Conservation (phyloP, 179 eudicot species). For the Amaranthus tricolor region DNA sequence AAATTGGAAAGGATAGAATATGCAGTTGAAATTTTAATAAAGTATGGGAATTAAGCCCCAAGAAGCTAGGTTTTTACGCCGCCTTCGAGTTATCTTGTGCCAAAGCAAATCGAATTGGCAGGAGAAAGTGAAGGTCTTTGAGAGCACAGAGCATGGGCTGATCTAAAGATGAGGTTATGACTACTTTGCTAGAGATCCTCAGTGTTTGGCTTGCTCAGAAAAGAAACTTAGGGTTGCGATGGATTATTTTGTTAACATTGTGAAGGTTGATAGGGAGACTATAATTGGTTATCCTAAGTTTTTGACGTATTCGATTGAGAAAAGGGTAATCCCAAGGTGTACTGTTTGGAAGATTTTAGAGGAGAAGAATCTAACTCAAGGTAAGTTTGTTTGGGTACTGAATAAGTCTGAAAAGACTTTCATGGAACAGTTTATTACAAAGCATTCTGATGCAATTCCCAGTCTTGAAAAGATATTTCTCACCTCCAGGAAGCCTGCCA, state of each 20-base stretch:
- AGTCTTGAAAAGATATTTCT: background rate
- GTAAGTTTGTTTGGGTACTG: slow-evolving; percentile 13
- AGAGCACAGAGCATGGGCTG: slow-evolving; percentile 23
- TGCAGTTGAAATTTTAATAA: slow-evolving; percentile 10
- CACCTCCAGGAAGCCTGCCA: too few relatives aligned
- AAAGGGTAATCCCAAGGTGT: slow-evolving; percentile 21
- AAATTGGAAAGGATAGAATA: slow-evolving; percentile 5
- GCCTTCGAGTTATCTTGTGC: slow-evolving; percentile 4
- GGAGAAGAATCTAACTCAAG: background rate
- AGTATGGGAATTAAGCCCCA: slow-evolving; percentile 12
- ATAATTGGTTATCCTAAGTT: slow-evolving; percentile 23
- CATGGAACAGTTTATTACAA: slow-evolving; percentile 7
- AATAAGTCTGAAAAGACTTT: slow-evolving; percentile 15
- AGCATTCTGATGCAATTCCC: slow-evolving; percentile 1
- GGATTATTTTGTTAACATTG: slow-evolving; percentile 25
- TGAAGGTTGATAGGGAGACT: slow-evolving; percentile 13
- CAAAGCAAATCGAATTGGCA: slow-evolving; percentile 14
- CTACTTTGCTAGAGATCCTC: slow-evolving; percentile 6
- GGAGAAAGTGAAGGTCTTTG: slow-evolving; percentile 11
- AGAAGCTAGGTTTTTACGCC: slow-evolving; percentile 6
- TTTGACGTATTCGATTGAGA: slow-evolving; percentile 16
- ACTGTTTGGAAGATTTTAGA: slow-evolving; percentile 18
- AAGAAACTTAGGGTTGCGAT: slow-evolving; percentile 20
- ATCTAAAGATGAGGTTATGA: slow-evolving; percentile 11
- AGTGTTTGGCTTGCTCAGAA: slow-evolving; percentile 18